Percentiles rank a stretch among this genome's conserved stretches.
Evolutionary conservation across 352 stramenopile species (phyloP).

Genomic region (Phytophthora macrochlamydospora): DNA sequence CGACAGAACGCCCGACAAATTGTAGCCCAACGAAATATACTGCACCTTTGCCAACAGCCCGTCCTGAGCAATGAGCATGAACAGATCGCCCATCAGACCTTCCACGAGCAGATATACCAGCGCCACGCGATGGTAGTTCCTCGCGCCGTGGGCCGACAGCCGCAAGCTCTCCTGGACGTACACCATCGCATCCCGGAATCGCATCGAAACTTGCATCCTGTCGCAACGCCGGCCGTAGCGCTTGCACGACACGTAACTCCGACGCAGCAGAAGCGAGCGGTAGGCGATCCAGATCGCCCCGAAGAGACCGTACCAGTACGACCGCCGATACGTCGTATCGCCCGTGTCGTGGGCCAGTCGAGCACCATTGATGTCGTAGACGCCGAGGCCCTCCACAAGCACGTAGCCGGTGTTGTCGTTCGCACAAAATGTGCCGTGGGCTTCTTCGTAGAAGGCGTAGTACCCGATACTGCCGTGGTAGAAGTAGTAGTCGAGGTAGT

Average conservation of each 20-base stretch:
- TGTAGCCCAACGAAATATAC: slow-evolving; percentile 40
- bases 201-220: slow-evolving; percentile 20
- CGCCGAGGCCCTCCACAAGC: slow-evolving; percentile 24
- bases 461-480: slow-evolving; percentile 37
- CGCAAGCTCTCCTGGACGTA: slow-evolving; percentile 33
- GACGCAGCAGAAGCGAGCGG: slow-evolving; percentile 21
- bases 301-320: slow-evolving; percentile 34
- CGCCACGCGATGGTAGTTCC: slow-evolving; percentile 28
- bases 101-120: slow-evolving; percentile 34
- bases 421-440: slow-evolving; percentile 20
- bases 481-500: slow-evolving; percentile 38
- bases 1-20: slow-evolving; percentile 29
- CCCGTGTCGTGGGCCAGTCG: slow-evolving; percentile 20
- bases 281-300: slow-evolving; percentile 29
- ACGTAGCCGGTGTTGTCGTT: slow-evolving; percentile 38
- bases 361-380: slow-evolving; percentile 32
- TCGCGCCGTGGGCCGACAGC: slow-evolving; percentile 26
- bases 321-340: slow-evolving; percentile 20
- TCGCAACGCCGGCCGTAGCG: slow-evolving; percentile 24
- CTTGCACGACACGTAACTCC: slow-evolving; percentile 28
- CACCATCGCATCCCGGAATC: slow-evolving; percentile 26
- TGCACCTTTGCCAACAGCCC: slow-evolving; percentile 35
- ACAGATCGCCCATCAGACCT: slow-evolving; percentile 35
- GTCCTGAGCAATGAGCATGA: slow-evolving; percentile 38
- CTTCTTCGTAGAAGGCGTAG: slow-evolving; percentile 39